Evolutionary conservation across 352 stramenopile species (phyloP).

Genomic region (Aphanomyces euteiches): DNA sequence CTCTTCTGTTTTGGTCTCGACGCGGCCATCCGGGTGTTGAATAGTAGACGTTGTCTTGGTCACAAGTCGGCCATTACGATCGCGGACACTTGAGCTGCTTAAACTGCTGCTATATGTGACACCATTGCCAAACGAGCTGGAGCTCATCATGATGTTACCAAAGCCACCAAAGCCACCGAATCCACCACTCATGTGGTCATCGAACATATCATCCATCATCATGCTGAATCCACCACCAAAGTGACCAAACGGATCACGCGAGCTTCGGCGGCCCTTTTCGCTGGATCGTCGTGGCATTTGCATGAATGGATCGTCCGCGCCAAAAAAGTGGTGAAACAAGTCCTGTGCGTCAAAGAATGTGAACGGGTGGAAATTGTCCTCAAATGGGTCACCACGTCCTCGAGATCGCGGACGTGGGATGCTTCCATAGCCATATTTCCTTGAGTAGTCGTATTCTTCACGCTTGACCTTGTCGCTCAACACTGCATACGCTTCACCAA

Average conservation of each 20-base stretch:
- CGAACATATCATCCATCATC: constrained; percentile 38
- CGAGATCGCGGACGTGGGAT: not conserved
- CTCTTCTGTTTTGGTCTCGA: constrained; percentile 64
- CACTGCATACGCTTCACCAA: constrained; percentile 87
- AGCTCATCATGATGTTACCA: constrained; percentile 32
- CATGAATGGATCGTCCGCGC: constrained; percentile 24
- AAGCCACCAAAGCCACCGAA: constrained; percentile 38
- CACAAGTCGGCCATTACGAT: constrained; percentile 65
- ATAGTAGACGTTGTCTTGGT: constrained; percentile 74
- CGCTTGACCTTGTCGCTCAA: constrained; percentile 72
- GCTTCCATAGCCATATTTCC: constrained; percentile 29
- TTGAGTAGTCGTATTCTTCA: constrained; percentile 44
- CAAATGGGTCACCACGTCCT: not conserved
- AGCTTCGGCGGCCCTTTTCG: constrained; percentile 25
- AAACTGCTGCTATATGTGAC: constrained; percentile 50
- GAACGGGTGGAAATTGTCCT: not conserved
- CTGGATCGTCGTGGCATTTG: constrained; percentile 31
- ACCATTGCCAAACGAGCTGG: constrained; percentile 25
- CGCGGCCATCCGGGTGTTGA: constrained; percentile 43
- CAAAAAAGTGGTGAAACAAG: constrained; percentile 34
- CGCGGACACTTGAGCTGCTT: constrained; percentile 60
- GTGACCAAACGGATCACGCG: constrained; percentile 33
- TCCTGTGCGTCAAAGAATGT: constrained; percentile 13
- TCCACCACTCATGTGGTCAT: constrained; percentile 25
- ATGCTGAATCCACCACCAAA: constrained; percentile 34